A percentile compares a stretch with the other conserved stretches of the same genome.
Conservation (phyloP, 352 stramenopile genomes). For the Globisporangium paddicum region DNA sequence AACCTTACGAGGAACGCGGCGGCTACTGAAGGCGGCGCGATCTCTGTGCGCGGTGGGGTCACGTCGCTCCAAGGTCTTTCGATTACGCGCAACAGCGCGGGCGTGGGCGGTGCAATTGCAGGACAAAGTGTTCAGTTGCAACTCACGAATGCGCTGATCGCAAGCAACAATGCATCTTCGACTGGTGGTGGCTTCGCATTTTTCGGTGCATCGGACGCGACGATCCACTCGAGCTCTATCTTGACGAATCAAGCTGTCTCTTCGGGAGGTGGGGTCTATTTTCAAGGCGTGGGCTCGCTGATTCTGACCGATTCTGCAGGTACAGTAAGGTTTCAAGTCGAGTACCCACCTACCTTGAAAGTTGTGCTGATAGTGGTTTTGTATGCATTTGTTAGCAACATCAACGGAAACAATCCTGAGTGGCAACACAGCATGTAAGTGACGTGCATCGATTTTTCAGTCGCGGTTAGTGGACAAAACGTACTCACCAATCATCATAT, state of each 20-base stretch:
- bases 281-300: constrained; percentile 1
- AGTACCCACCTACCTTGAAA: too few species aligned
- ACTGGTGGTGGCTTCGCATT: constrained; percentile 7
- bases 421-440: constrained; percentile 26
- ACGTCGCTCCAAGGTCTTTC: background rate
- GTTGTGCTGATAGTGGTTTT: background rate
- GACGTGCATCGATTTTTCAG: too few species aligned
- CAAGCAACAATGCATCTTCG: background rate
- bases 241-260: background rate
- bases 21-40: constrained; percentile 3
- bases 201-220: background rate
- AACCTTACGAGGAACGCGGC: constrained; percentile 12
- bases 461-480: background rate
- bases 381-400: background rate
- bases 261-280: constrained; percentile 5
- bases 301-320: background rate
- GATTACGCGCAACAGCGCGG: constrained; percentile 1
- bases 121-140: background rate
- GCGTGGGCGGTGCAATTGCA: background rate
- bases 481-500: background rate
- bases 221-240: background rate
- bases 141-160: background rate
- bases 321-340: background rate
- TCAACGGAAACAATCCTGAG: background rate
- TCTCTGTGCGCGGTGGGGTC: background rate